Evolutionary conservation across 495 filamentous ascomycete species (phyloP), one percentile per base, ranked within the genome.

Genomic region (Podospora pseudoanserina): DNA sequence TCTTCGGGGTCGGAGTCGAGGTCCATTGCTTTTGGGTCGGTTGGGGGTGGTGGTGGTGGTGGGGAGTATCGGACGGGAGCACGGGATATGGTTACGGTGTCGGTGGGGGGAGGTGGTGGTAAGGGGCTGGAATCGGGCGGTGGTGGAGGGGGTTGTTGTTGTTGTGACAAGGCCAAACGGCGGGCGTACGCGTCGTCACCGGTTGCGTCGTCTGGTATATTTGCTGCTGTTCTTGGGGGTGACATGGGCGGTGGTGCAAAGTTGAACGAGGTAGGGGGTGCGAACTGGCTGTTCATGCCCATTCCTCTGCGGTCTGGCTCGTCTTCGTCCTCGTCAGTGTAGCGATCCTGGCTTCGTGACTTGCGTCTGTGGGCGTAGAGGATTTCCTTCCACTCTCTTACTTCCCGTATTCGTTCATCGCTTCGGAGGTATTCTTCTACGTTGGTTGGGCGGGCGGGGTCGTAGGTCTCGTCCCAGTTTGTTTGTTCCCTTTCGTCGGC

Each of bases 391-490:
- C 94, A 98, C 66, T 97, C 93, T 53, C 87, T 83, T 20, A 94
- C 85, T 77, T 95, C 92, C 0, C 83, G 75, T 56, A 93, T 86
- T 70, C 90, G 89, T 76, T 97, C 94, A 34, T 96, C 93, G 69
- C 92, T 94, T 53, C 89, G 82, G 60, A 91, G 86, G 74, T 96
- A 97, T 76, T 96, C 91, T 60, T 93, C 89, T 67, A 94, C 93
- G 65, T 87, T 92, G 55, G 93, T 97, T 1, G 94, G 94, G 23
- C 90, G 79, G 2, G 90, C 84, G 0, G 92, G 91, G 72, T 97
- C 94, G 73, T 97, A 98, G 58, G 94, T 88, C 75, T 96, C 94
- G 74, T 97, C 92, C 94, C 94, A 97, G 74, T 97, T 89, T 56
- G 91, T 91, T 63, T 87, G 81, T 53, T 83, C 72, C 56, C 80